phyloP scores from a whole-genome alignment of 352 stramenopile genomes.

The Pythium volutum region DNA sequence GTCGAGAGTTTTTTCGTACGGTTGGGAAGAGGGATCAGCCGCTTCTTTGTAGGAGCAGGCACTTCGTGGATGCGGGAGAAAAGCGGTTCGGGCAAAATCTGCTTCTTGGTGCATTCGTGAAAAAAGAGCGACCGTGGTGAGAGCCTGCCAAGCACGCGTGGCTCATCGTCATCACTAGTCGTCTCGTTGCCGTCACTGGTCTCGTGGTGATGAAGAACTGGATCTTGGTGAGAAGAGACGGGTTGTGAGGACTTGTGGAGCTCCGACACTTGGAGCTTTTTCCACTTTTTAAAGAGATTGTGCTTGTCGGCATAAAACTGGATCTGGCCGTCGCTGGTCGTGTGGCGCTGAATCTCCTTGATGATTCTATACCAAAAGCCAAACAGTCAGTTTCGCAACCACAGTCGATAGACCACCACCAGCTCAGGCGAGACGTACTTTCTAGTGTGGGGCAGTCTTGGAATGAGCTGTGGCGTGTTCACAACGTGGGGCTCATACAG shows the following conservation, averaged over 20 bases:
- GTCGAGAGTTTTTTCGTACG: constrained; percentile 11
- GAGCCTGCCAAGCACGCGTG: constrained; percentile 26
- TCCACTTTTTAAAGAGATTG: constrained; percentile 75
- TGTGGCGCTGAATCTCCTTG: constrained; percentile 57
- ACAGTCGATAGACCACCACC: not conserved
- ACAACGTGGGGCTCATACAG: constrained; percentile 31
- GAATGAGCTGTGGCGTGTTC: constrained; percentile 41
- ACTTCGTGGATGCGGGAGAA: constrained; percentile 69
- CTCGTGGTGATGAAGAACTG: not conserved
- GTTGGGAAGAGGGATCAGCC: constrained; percentile 4
- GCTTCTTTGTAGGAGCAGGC: not conserved
- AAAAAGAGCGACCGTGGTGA: constrained; percentile 70
- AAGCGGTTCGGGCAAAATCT: constrained; percentile 62
- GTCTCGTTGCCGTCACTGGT: constrained; percentile 24
- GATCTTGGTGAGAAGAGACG: not conserved
- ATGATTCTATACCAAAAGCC: constrained; percentile 34
- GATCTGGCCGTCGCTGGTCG: constrained; percentile 53
- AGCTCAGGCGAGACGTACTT: constrained; percentile 34
- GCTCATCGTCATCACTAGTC: constrained; percentile 12
- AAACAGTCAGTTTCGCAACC: not conserved
- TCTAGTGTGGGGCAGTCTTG: constrained; percentile 51
- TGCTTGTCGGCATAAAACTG: constrained; percentile 67
- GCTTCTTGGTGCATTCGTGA: constrained; percentile 53
- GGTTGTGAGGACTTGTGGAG: constrained; percentile 44
- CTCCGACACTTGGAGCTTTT: constrained; percentile 55